Base-by-base conservation (phyloP, 805 yeast species). In the Metschnikowia borealis region DNA sequence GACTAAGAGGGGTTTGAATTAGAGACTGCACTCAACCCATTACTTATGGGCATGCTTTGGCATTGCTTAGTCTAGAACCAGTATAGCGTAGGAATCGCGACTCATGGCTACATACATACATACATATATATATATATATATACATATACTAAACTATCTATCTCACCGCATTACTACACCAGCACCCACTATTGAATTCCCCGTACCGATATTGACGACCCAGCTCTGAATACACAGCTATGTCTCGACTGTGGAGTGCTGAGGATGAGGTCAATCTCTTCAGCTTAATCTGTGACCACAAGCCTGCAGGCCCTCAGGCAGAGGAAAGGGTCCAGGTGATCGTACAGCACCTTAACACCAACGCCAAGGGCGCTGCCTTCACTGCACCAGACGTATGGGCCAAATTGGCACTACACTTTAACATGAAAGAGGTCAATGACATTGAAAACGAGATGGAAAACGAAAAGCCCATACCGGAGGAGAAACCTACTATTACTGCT, bases 231-330 rank as follows among this genome's bases (percentile, higher is more conserved):
- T 26, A 39, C 43, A 20, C 34, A 5, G 34, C 43, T 15, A 42
- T 42, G 45, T 33, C 45, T 20, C 45, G 45, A 20, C 29, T 29
- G 38, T 87, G 94, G 92, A 68, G 73, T 14, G 61, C 74, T 2
- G 82, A 79, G 40, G 85, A 84, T 51, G 91, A 87, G 60, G 79
- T 81, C 33, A 72, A 74, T 53, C 73, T 87, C 23, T 78, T 85
- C 57, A 70, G 79, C 48, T 79, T 87, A 45, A 73, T 84, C 1
- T 81, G 89, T 55, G 82, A 79, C 58, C 75, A 73, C 67, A 84
- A 83, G 62, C 94, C 94, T 0, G 84, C 83, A 0, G 95, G 95
- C 1, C 61, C 63, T 32, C 60, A 70, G 47, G 76, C 73, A 47
- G 73, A 76, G 49, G 67, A 69, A 57, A 70, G 78, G 52, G 64